These are phyloP conservation scores for Saccharomycopsis phalli DNA, from an alignment of 1,139 yeast species.

Conservation along the genomic window DNA sequence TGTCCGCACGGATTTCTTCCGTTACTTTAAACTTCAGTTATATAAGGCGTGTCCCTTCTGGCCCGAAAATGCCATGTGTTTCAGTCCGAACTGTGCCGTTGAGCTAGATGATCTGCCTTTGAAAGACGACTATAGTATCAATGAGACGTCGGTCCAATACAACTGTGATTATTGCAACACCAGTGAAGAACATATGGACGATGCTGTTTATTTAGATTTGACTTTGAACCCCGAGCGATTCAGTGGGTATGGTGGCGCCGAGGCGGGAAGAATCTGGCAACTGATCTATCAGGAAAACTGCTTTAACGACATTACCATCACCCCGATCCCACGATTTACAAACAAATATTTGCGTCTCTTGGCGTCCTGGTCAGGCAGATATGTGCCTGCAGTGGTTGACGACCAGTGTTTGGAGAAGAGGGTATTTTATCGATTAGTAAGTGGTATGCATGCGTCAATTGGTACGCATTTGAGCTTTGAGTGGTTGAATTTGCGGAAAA, in stretches of 20 bases:
- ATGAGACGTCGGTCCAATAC: constrained; percentile 8
- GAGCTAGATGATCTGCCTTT: constrained; percentile 46
- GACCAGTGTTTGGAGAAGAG: constrained; percentile 75
- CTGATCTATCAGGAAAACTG: constrained; percentile 91
- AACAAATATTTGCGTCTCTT: constrained; percentile 14
- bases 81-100: constrained; percentile 89
- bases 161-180: constrained; percentile 40
- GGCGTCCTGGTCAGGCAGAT: constrained; percentile 20
- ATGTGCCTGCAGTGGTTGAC: constrained; percentile 26
- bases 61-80: constrained; percentile 73
- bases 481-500: constrained; percentile 47
- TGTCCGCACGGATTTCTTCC: constrained; percentile 67
- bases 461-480: constrained; percentile 91
- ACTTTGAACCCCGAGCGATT: constrained; percentile 90
- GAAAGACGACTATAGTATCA: constrained; percentile 4
- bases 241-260: constrained; percentile 93
- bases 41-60: constrained; percentile 86
- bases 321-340: constrained; percentile 11
- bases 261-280: constrained; percentile 87
- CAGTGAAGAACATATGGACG: constrained; percentile 29
- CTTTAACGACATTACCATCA: constrained; percentile 33
- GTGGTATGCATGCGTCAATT: constrained; percentile 95
- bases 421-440: constrained; percentile 73
- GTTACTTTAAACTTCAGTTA: constrained; percentile 77
- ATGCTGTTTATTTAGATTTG: constrained; percentile 77